These are phyloP conservation scores for Coprinopsis sp. DNA, from an alignment of 768 basidiomycete species.

Conservation along the genomic window DNA sequence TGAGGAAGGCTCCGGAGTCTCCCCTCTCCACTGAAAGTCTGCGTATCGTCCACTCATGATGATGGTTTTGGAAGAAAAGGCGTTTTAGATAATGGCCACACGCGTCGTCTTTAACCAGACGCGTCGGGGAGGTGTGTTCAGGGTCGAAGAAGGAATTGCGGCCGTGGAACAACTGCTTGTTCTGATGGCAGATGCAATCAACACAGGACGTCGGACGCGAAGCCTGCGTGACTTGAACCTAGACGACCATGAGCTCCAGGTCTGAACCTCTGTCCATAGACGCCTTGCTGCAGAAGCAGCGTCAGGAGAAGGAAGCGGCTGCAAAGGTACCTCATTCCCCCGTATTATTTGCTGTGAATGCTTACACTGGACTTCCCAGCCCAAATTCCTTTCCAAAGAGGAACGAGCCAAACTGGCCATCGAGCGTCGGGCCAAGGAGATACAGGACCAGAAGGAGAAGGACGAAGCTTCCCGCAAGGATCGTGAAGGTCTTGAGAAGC, in stretches of 20 bases:
- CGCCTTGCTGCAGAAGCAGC: conserved; percentile 79
- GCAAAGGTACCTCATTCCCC: conserved; percentile 59
- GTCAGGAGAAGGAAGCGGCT: conserved; percentile 83
- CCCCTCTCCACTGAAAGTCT: conserved; percentile 53
- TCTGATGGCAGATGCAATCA: too few relatives aligned
- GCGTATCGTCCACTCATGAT: too few relatives aligned
- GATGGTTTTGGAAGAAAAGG: too few relatives aligned
- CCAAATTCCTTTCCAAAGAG: conserved; percentile 90
- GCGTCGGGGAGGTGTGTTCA: too few relatives aligned
- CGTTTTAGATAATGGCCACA: too few relatives aligned
- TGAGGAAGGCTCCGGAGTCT: conserved; percentile 59
- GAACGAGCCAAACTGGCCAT: conserved; percentile 88
- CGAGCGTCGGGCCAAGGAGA: conserved; percentile 79
- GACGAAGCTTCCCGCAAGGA: conserved; percentile 59
- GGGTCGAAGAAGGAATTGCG: too few relatives aligned
- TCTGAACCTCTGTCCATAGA: conserved; percentile 86
- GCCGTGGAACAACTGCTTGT: too few relatives aligned
- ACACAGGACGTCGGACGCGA: neutral
- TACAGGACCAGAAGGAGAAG: conserved; percentile 62
- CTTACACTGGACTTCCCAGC: conserved; percentile 42
- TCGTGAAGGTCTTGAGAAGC: conserved; percentile 67
- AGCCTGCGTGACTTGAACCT: neutral
- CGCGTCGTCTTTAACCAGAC: too few relatives aligned
- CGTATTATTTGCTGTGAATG: neutral
- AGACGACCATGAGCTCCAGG: conserved; percentile 36